Percentiles rank a stretch among this genome's conserved stretches.
phyloP scores from a whole-genome alignment of 768 basidiomycete species.

The Mrakia gelida region DNA sequence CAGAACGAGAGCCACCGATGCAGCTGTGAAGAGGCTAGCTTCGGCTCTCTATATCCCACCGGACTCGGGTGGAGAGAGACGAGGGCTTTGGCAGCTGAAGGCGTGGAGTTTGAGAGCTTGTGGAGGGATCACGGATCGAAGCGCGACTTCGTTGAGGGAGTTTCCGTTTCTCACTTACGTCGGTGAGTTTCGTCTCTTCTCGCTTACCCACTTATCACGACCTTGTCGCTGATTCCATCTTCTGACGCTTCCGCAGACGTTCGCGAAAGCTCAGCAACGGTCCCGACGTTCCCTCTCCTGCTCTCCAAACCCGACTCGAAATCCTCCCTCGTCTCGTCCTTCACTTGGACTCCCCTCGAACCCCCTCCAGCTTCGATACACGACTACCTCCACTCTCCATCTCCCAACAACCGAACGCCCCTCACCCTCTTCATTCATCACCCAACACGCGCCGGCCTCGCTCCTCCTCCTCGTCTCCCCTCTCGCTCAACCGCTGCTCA shows the following conservation, averaged over 20 bases:
- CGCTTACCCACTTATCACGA: neutral
- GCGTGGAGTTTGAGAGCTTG: neutral
- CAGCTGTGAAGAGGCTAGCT: neutral
- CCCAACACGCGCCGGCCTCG: neutral
- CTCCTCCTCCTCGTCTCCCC: neutral
- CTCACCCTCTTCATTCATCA: constrained; percentile 1
- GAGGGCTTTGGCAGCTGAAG: constrained; percentile 7
- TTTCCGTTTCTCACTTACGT: neutral
- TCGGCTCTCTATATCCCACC: neutral
- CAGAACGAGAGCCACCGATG: neutral
- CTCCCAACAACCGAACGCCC: neutral
- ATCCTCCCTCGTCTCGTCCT: neutral
- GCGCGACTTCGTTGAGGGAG: neutral
- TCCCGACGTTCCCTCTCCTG: neutral
- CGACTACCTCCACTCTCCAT: neutral
- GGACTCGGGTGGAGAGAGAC: neutral
- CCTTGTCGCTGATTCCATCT: neutral
- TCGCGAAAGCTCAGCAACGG: neutral
- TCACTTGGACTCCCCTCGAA: neutral
- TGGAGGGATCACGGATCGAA: neutral
- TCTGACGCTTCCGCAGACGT: neutral
- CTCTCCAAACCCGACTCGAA: neutral
- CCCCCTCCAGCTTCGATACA: neutral
- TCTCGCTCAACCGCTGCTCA: neutral
- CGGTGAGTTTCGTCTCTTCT: neutral